Evolutionary conservation across 768 basidiomycete genomes (phyloP).

Genomic region (Calocybe gangraenosa): DNA sequence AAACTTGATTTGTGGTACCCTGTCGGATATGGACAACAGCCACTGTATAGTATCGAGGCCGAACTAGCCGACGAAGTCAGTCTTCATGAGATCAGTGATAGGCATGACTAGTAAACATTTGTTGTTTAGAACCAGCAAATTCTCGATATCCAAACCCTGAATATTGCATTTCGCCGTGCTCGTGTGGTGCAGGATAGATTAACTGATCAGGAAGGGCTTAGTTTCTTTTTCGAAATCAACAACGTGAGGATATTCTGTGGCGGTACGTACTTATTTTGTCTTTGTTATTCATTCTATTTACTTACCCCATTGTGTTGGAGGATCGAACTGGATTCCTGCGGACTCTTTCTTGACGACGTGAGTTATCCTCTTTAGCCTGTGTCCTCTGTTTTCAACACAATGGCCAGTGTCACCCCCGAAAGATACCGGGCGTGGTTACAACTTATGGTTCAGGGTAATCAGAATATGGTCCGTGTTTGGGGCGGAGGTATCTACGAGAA

Average conservation of each 20-base stretch:
- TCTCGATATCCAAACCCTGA: slow-evolving; percentile 52
- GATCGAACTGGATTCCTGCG: slow-evolving; percentile 93
- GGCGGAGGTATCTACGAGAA: slow-evolving; percentile 89
- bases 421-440: slow-evolving; percentile 81
- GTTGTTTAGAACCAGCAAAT: slow-evolving; percentile 39
- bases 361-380: slow-evolving; percentile 17
- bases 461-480: slow-evolving; percentile 92
- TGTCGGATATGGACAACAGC: slow-evolving; percentile 76
- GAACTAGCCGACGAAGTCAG: slow-evolving; percentile 52
- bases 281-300: background rate
- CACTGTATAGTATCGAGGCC: slow-evolving; percentile 64
- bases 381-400: background rate
- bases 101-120: too few relatives aligned
- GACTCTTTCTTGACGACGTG: slow-evolving; percentile 88
- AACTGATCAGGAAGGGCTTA: slow-evolving; percentile 67
- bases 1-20: slow-evolving; percentile 84
- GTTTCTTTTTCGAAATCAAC: slow-evolving; percentile 91
- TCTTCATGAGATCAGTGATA: background rate
- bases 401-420: slow-evolving; percentile 36
- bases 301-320: slow-evolving; percentile 23
- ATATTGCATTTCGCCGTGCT: slow-evolving; percentile 77
- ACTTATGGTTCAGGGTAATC: slow-evolving; percentile 84
- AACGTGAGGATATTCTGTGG: slow-evolving; percentile 85
- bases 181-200: slow-evolving; percentile 79
- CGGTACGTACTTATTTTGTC: slow-evolving; percentile 35